Evolutionary conservation across 1,139 yeast genomes (phyloP).

Genomic region (Pichiaceae sp.): DNA sequence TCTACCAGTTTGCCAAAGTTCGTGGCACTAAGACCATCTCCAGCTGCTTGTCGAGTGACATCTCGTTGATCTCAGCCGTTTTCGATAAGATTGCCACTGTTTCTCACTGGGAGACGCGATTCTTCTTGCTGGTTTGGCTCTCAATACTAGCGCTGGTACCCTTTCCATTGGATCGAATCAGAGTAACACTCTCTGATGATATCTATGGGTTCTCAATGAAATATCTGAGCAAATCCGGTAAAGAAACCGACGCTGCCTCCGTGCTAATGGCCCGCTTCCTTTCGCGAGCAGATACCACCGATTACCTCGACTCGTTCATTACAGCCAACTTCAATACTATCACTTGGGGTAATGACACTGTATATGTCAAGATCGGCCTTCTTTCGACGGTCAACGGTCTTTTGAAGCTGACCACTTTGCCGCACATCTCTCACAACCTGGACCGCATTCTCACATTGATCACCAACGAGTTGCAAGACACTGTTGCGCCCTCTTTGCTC

Average conservation of each 20-base stretch:
- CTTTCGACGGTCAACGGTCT: constrained; percentile 15
- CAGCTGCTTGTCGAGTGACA: constrained; percentile 2
- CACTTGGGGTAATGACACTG: constrained; percentile 8
- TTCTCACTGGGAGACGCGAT: constrained; percentile 45
- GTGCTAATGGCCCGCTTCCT: constrained; percentile 32
- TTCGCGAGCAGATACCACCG: constrained; percentile 27
- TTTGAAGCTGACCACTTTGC: constrained; percentile 9
- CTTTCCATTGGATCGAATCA: constrained; percentile 44
- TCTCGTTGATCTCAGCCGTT: constrained; percentile 1
- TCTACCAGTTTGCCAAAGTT: constrained; percentile 1
- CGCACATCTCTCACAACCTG: constrained; percentile 4
- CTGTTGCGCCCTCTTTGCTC: constrained; percentile 5
- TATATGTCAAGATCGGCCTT: constrained; percentile 10
- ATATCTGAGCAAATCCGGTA: constrained; percentile 32
- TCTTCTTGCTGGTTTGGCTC: constrained; percentile 64
- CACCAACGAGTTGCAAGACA: constrained; percentile 5
- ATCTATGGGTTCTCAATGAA: constrained; percentile 29
- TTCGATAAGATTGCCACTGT: constrained; percentile 21
- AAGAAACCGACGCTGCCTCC: constrained; percentile 38
- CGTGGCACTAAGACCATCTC: constrained; percentile 1
- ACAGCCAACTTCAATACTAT: constrained; percentile 9
- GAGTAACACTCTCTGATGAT: constrained; percentile 23
- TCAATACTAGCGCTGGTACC: constrained; percentile 65
- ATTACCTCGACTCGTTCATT: constrained; percentile 13
- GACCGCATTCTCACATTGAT: constrained; percentile 9